Base-by-base conservation (phyloP, 108 stramenopile species). In the Discostella stelligeroides region DNA sequence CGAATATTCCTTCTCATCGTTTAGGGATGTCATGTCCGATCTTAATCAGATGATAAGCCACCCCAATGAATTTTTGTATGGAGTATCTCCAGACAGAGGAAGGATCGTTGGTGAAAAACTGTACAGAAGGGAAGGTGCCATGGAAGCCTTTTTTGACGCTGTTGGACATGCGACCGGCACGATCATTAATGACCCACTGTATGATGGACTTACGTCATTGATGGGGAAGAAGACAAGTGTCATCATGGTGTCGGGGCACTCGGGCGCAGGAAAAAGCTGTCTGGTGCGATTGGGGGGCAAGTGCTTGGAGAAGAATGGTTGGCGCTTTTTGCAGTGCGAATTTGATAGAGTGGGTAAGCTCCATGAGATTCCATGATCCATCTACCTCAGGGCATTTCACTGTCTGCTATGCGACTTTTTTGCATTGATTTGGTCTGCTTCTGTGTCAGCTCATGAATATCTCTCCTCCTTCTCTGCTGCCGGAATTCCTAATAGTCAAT, bases 181-280 rank as follows among this genome's bases (percentile, higher is more conserved):
- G 10, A 28, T 34, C 9, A 10, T n/a, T 17, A 34, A 67, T 56
- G 54, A 67, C 41, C 37, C 24, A 25, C 17, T 67, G 4, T 67
- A 42, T 67, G 66, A 55, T 37, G 40, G 51, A 41, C 34, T 67
- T 15, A 3, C 17, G 4, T 0, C 4, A 38, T 55, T 43, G 43
- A 45, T 45, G 43, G 9, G 43, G 43, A n/a, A 63, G 24, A 56
- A 37, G 37, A 53, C 46, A 42, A 34, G 63, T 23, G 53, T 57
- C 6, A 41, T 73, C 15, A 38, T 73, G 42, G 24, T 89, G 38
- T 67, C 75, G 13, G 88, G 91, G 18, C 82, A 82, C 15, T 12
- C 80, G 0, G 84, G 82, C 1, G 72, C 74, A 47, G 88, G 88
- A 9, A 92, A 92, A 50, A 80, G 84, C 17, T 46, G 63, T 7